Percentiles rank a stretch among this genome's conserved stretches.
Conservation (phyloP, 768 basidiomycete genomes). For the Peribolospora kevripleyi region DNA sequence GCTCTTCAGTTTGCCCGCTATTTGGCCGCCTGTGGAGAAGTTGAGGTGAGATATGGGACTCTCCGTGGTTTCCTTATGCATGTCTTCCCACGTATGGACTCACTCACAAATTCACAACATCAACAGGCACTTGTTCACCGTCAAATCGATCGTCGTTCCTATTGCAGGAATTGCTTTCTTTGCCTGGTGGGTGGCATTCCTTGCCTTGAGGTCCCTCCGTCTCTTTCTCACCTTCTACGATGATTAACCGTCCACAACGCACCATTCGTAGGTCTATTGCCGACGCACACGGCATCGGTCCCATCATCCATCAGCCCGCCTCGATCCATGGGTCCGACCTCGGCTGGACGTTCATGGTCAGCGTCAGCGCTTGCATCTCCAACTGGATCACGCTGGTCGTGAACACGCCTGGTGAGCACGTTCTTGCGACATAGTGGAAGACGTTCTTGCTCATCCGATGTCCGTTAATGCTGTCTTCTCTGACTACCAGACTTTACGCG, state of each 20-base stretch:
- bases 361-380: conserved; percentile 51
- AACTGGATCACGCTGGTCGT: conserved; percentile 36
- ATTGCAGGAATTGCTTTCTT: conserved; percentile 46
- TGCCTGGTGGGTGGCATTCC: neutral
- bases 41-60: conserved; percentile 17
- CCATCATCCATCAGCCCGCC: conserved; percentile 41
- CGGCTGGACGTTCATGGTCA: conserved; percentile 49
- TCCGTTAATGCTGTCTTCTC: neutral
- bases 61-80: no score
- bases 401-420: no score
- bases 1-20: conserved; percentile 43
- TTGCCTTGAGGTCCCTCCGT: no score
- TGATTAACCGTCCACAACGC: conserved; percentile 10
- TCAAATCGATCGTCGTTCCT: conserved; percentile 50
- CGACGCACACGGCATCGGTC: conserved; percentile 52
- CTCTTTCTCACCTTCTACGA: no score
- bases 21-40: conserved; percentile 62
- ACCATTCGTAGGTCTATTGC: conserved; percentile 35
- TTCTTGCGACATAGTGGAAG: no score
- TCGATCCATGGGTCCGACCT: conserved; percentile 40
- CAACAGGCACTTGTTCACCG: conserved; percentile 44
- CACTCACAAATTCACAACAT: no score
- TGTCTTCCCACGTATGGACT: no score
- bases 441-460: no score
- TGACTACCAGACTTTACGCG: conserved; percentile 25